These are phyloP conservation scores for Musa balbisiana DNA, from an alignment of 202 grass and related monocot species.

Conservation along the genomic window DNA sequence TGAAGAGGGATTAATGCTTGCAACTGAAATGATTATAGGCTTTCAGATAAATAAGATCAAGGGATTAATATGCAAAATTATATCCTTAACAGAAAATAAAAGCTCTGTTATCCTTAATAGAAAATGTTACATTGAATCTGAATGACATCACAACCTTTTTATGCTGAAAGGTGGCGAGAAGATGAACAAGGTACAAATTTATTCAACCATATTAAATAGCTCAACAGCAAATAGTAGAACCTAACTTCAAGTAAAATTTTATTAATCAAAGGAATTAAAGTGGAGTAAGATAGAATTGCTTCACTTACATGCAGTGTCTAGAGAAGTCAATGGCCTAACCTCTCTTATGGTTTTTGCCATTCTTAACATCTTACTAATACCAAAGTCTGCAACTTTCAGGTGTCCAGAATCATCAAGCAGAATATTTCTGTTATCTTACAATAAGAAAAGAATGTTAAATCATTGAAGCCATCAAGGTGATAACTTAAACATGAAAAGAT, in stretches of 20 bases:
- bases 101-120: not conserved
- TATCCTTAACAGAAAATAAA: not conserved
- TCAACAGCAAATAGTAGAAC: not conserved
- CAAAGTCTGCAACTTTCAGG: slow-evolving; percentile 98
- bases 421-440: slow-evolving; percentile 81
- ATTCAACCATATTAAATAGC: not conserved
- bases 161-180: not conserved
- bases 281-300: not conserved
- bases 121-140: not conserved
- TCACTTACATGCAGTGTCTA: slow-evolving; percentile 63
- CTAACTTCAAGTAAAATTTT: not conserved
- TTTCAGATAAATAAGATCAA: too few species aligned
- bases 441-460: slow-evolving; percentile 31
- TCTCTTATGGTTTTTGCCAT: slow-evolving; percentile 86
- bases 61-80: too few species aligned
- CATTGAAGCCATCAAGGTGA: slow-evolving; percentile 22
- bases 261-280: slow-evolving; percentile 7
- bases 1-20: too few species aligned
- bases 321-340: slow-evolving; percentile 53
- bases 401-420: slow-evolving; percentile 93
- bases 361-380: slow-evolving; percentile 82
- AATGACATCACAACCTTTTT: not conserved
- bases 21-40: too few species aligned
- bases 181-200: not conserved
- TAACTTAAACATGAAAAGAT: not conserved